Evolutionary conservation across 2,329 filamentous ascomycete species (phyloP).

Genomic region (Exserohilum turcica): DNA sequence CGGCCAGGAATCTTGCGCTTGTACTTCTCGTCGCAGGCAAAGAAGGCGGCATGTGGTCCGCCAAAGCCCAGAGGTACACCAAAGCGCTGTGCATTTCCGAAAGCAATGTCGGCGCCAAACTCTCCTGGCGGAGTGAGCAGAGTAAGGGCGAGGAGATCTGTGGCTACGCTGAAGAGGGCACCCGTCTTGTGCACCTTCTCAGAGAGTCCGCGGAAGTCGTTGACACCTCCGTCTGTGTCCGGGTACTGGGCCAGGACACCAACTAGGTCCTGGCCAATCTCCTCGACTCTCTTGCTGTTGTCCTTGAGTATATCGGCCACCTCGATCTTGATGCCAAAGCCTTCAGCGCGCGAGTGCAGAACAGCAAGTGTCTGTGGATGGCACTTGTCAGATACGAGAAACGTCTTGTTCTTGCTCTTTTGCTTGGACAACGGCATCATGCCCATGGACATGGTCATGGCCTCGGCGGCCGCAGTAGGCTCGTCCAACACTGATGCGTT

Average conservation of each 20-base stretch:
- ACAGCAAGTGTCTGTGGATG: constrained; percentile 88
- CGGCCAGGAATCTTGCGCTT: constrained; percentile 95
- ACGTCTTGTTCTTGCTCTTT: constrained; percentile 77
- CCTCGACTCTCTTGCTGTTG: constrained; percentile 68
- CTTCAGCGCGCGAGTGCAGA: constrained; percentile 81
- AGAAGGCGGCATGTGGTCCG: constrained; percentile 96
- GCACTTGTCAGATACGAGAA: constrained; percentile 79
- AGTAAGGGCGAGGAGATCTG: constrained; percentile 86
- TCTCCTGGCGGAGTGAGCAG: constrained; percentile 87
- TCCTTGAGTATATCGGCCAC: constrained; percentile 72
- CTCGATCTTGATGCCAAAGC: constrained; percentile 84
- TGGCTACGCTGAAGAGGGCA: constrained; percentile 83
- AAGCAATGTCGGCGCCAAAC: constrained; percentile 93
- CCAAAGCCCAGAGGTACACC: constrained; percentile 92
- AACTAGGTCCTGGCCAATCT: constrained; percentile 78
- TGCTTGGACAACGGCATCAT: constrained; percentile 71
- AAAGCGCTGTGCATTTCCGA: constrained; percentile 88
- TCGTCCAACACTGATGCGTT: constrained; percentile 93
- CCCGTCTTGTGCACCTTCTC: constrained; percentile 77
- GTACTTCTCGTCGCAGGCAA: constrained; percentile 86
- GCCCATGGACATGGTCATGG: constrained; percentile 91
- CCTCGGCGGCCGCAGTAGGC: constrained; percentile 89
- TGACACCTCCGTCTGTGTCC: constrained; percentile 80
- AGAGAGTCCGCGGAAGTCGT: constrained; percentile 74
- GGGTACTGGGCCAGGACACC: constrained; percentile 96